Evolutionary conservation across 345 rosid species (phyloP).

Genomic region (Euphorbia peplus): DNA sequence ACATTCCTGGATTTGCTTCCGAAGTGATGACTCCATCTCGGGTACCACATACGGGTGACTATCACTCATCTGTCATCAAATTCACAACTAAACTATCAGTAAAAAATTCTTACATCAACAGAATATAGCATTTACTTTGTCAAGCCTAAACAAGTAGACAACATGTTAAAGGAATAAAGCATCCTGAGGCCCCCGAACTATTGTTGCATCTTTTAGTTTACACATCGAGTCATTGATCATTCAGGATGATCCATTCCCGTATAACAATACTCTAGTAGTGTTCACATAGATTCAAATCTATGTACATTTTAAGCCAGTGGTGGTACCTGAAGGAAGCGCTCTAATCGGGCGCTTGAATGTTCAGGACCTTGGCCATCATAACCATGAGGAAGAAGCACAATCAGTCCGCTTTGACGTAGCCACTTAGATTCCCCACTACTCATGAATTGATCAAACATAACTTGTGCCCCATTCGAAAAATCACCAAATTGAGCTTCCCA

Average conservation of each 20-base stretch:
- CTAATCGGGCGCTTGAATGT: conserved; percentile 80
- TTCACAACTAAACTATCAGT: neutral
- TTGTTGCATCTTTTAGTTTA: too few relatives aligned
- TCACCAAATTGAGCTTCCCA: conserved; percentile 92
- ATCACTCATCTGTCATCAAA: conserved; percentile 62
- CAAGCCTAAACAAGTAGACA: too few relatives aligned
- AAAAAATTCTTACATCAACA: too few relatives aligned
- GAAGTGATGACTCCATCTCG: conserved; percentile 71
- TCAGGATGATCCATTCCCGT: neutral
- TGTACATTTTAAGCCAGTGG: neutral
- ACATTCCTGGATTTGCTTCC: conserved; percentile 81
- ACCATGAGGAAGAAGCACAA: conserved; percentile 74
- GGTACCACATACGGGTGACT: conserved; percentile 72
- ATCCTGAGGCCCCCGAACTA: too few relatives aligned
- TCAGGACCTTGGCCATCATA: conserved; percentile 93
- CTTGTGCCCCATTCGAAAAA: conserved; percentile 81
- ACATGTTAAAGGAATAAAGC: too few relatives aligned
- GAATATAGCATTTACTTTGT: too few relatives aligned
- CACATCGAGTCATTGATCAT: too few relatives aligned
- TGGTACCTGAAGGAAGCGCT: conserved; percentile 71
- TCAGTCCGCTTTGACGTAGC: conserved; percentile 82
- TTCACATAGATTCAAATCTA: neutral
- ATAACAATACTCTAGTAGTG: neutral
- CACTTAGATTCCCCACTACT: conserved; percentile 85
- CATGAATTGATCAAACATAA: conserved; percentile 74